Evolutionary conservation across 176 grass and related monocot genomes (phyloP), one percentile per base, ranked within the genome.

Genomic region (Lolium rigidum): DNA sequence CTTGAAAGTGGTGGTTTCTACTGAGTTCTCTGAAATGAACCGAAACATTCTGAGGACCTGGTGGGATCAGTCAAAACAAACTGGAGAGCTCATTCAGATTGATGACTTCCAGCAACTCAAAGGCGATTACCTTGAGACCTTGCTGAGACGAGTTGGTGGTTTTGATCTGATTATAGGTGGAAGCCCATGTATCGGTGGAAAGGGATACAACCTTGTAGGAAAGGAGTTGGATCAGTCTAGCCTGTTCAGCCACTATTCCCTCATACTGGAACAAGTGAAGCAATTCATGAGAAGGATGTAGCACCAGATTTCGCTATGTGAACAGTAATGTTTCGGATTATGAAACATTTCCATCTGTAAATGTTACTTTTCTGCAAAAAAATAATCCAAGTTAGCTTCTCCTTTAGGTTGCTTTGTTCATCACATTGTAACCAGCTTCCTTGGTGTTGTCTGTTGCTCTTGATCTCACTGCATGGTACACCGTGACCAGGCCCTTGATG

Each of bases 41-140:
- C 72, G 65, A 74, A 80, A 73, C 16, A 79, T 89, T 28, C 5
- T 89, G 17, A 89, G 76, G 51, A 77, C 60, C 76, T 89, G 91
- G 87, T 89, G 91, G 87, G 69, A 86, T 0, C 87, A 92, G 76
- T 89, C 91, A 2, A 72, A 76, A 25, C 91, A 87, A 41, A 86
- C 31, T 5, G 84, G 91, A 16, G 28, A 76, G 7, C 8, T 88
- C 0, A 80, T 85, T 44, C 88, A 88, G 17, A 67, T 90, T 17
- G 59, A 62, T 7, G 61, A 24, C 11, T 4, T 64, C 24, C 10
- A 26, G 12, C 12, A 4, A 64, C 11, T 64, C 1, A 24, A 64
- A 6, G 61, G 61, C 0, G 24, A 26, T 26, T 63, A 25, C 10
- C 60, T 63, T 63, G 22, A 63, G 60, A 63, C 60, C 60, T 63